Evolutionary conservation across 352 stramenopile genomes (phyloP).

Genomic region (Pythium rhizo-oryzae): DNA sequence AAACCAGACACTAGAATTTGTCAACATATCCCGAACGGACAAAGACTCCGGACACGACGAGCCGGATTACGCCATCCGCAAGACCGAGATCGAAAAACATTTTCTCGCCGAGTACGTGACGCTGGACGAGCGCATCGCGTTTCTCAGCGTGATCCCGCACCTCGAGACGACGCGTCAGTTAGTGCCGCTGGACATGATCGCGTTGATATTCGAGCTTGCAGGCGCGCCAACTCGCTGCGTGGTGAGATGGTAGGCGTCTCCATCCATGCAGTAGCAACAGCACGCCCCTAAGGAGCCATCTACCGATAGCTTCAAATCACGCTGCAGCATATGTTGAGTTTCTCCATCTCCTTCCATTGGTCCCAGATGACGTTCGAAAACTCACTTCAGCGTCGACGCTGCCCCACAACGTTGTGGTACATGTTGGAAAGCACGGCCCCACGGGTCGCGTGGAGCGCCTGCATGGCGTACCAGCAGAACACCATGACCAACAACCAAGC

Average conservation of each 20-base stretch:
- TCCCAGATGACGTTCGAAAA: too few species aligned
- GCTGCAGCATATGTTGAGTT: too few species aligned
- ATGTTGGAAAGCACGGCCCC: too few species aligned
- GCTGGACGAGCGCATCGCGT: neutral
- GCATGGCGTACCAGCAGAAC: too few species aligned
- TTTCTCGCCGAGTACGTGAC: constrained; percentile 1
- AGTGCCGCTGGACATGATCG: neutral
- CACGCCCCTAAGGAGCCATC: too few species aligned
- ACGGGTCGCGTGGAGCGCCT: too few species aligned
- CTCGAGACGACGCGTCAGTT: neutral
- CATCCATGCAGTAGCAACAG: too few species aligned
- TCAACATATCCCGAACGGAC: neutral
- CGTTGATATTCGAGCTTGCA: neutral
- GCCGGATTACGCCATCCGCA: neutral
- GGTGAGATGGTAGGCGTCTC: neutral
- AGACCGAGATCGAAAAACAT: neutral
- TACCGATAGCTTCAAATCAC: too few species aligned
- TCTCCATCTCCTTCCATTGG: too few species aligned
- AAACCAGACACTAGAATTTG: neutral
- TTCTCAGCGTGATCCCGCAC: neutral
- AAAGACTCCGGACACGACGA: neutral
- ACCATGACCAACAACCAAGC: too few species aligned
- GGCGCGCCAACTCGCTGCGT: neutral
- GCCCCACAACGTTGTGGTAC: too few species aligned
- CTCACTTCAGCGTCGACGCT: too few species aligned